Evolutionary conservation across 2,329 filamentous ascomycete species (phyloP).

Genomic region (Raffaelea arxii): DNA sequence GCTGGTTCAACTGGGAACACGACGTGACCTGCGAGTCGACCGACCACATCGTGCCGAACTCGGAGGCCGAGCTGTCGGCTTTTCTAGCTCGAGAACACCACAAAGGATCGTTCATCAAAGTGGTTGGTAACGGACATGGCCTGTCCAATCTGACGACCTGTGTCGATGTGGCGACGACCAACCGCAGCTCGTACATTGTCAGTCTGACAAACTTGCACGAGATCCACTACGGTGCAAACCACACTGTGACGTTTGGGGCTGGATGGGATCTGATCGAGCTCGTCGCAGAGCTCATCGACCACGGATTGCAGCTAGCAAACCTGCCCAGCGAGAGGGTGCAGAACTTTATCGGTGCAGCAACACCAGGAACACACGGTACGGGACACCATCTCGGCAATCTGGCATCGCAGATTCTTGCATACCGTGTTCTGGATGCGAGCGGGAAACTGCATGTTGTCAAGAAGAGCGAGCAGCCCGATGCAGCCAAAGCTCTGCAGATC

Average conservation of each 20-base stretch:
- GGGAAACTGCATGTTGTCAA: neutral
- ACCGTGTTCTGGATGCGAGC: neutral
- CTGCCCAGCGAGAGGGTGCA: constrained; percentile 1
- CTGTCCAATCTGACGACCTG: constrained; percentile 1
- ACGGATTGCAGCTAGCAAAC: neutral
- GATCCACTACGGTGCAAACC: neutral
- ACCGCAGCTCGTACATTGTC: neutral
- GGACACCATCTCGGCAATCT: neutral
- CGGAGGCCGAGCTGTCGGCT: neutral
- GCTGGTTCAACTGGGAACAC: constrained; percentile 2
- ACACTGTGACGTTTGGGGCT: constrained; percentile 1
- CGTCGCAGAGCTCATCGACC: neutral
- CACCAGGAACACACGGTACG: constrained; percentile 1
- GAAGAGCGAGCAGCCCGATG: neutral
- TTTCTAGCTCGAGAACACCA: neutral
- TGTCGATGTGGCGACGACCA: neutral
- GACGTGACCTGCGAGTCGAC: constrained; percentile 1
- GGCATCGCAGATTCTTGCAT: neutral
- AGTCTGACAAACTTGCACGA: neutral
- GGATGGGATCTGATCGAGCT: constrained; percentile 1
- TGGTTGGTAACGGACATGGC: neutral
- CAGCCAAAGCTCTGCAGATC: neutral
- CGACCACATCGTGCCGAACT: neutral
- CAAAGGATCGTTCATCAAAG: neutral
- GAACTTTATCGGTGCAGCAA: constrained; percentile 1